Evolutionary conservation across 2,329 filamentous ascomycete species (phyloP).

Genomic region (Pseudogymnoascus pannorum): DNA sequence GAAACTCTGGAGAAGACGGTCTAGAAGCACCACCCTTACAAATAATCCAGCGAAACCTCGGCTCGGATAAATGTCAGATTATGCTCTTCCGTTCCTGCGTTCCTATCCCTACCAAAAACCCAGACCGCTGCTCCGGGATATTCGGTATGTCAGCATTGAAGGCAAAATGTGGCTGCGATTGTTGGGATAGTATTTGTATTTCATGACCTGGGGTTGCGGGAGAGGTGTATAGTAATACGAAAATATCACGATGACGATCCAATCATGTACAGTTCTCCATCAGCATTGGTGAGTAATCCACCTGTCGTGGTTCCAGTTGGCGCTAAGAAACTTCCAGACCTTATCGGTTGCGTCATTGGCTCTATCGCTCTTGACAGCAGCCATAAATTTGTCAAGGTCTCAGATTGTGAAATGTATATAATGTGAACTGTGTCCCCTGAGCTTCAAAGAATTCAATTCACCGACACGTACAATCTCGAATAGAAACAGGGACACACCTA

Average conservation of each 20-base stretch:
- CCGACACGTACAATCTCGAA: background rate
- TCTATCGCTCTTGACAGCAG: background rate
- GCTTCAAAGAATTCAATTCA: background rate
- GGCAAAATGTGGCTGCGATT: background rate
- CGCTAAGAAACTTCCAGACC: background rate
- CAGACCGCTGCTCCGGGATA: background rate
- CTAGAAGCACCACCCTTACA: background rate
- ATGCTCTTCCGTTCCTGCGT: background rate
- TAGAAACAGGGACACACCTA: background rate
- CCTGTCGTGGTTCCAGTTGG: background rate
- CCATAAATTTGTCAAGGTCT: background rate
- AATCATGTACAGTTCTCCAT: background rate
- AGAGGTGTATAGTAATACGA: background rate
- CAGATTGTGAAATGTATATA: background rate
- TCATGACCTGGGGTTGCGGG: background rate
- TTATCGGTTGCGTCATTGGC: constrained; percentile 1
- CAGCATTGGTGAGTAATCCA: background rate
- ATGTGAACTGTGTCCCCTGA: background rate
- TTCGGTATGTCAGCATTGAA: background rate
- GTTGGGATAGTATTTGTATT: constrained; percentile 1
- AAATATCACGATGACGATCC: background rate
- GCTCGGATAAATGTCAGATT: background rate
- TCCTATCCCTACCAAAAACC: background rate
- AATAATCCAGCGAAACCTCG: background rate
- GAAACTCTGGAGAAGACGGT: background rate